These are phyloP conservation scores for Lentinula aciculospora DNA, from an alignment of 768 basidiomycete species.

Conservation along the genomic window DNA sequence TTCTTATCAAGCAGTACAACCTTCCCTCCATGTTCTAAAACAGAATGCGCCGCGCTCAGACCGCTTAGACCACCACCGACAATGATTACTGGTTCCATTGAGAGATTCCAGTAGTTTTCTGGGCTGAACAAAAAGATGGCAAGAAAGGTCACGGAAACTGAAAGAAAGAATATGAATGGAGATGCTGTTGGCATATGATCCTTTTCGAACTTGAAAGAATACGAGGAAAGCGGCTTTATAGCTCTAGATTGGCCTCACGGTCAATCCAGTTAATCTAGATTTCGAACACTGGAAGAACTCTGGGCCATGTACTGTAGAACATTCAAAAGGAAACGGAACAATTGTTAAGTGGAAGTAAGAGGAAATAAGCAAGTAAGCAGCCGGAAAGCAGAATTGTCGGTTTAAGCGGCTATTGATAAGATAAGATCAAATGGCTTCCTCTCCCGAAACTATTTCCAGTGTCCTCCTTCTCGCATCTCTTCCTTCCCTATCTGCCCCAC, in stretches of 20 bases:
- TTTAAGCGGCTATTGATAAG: neutral
- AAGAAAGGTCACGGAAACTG: neutral
- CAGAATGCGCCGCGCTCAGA: constrained; percentile 72
- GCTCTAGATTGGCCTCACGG: neutral
- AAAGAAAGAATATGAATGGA: neutral
- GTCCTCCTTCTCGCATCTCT: constrained; percentile 50
- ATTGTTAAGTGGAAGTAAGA: no score
- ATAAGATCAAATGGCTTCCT: neutral
- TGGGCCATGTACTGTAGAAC: neutral
- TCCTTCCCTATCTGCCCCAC: constrained; percentile 42
- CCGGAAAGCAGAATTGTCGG: no score
- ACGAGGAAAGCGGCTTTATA: neutral
- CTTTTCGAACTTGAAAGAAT: neutral
- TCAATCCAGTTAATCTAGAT: neutral
- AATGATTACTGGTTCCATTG: constrained; percentile 24
- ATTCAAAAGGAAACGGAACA: no score
- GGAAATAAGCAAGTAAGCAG: no score
- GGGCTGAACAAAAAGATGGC: neutral
- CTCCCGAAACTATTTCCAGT: neutral
- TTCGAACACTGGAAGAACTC: neutral
- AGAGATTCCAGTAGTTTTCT: neutral
- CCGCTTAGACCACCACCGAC: constrained; percentile 70
- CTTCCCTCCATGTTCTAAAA: constrained; percentile 67
- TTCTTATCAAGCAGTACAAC: constrained; percentile 60
- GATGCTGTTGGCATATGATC: constrained; percentile 1